Percentiles rank a stretch among this genome's conserved stretches.
Evolutionary conservation across 768 basidiomycete genomes (phyloP).

Genomic region (Sarcomyxa edulis): DNA sequence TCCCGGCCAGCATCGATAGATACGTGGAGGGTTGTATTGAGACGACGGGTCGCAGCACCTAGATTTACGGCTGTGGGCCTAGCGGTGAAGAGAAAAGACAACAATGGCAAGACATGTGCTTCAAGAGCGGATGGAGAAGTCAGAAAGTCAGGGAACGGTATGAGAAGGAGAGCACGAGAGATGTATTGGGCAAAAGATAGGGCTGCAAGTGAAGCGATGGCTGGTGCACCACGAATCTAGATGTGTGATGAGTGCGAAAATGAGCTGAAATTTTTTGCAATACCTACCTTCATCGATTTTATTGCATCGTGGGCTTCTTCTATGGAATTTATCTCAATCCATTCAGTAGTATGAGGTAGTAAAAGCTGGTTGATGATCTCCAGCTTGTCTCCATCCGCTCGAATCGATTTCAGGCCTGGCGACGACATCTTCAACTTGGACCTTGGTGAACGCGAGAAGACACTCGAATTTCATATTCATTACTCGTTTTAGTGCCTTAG

Average conservation of each 20-base stretch:
- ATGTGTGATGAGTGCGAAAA: constrained; percentile 5
- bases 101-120: constrained; percentile 48
- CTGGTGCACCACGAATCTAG: constrained; percentile 83
- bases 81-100: constrained; percentile 76
- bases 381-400: constrained; percentile 37
- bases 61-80: constrained; percentile 98
- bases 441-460: too few relatives aligned
- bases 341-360: constrained; percentile 70
- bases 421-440: too few relatives aligned
- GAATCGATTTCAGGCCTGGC: constrained; percentile 31
- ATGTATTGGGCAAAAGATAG: constrained; percentile 70
- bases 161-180: constrained; percentile 40
- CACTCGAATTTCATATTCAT: too few relatives aligned
- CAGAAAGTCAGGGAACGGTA: constrained; percentile 50
- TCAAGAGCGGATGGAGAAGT: constrained; percentile 46
- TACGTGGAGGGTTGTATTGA: constrained; percentile 45
- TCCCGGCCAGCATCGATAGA: constrained; percentile 37
- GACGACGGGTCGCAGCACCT: constrained; percentile 74
- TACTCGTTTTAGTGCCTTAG: constrained; percentile 17
- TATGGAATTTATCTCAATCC: constrained; percentile 59
- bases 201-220: constrained; percentile 89
- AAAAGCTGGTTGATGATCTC: constrained; percentile 91
- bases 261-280: not conserved
- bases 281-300: constrained; percentile 84
- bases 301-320: constrained; percentile 92